A percentile compares a stretch with the other conserved stretches of the same genome.
Conservation (phyloP, 495 filamentous ascomycete genomes). For the Rhypophila decipiens region DNA sequence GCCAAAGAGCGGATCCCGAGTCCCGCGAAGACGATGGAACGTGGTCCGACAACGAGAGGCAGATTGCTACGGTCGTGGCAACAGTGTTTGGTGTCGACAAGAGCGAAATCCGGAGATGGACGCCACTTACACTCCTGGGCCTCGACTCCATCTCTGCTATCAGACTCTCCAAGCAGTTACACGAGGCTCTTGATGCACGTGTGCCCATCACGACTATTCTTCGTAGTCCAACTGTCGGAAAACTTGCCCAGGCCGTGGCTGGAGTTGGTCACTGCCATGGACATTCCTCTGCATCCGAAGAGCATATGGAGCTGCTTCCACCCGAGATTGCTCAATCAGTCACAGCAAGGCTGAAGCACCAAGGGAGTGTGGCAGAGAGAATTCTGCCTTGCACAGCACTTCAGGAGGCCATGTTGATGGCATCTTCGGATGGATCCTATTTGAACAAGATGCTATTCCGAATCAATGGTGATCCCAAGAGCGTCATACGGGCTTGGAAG, state of each 20-base stretch:
- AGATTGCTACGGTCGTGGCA: constrained; percentile 40
- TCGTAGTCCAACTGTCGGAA: constrained; percentile 50
- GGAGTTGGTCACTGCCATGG: not conserved
- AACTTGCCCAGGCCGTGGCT: constrained; percentile 40
- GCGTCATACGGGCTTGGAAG: constrained; percentile 41
- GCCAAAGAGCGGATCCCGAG: constrained; percentile 14
- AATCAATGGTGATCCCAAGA: constrained; percentile 13
- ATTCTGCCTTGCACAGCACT: constrained; percentile 75
- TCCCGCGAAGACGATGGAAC: constrained; percentile 31
- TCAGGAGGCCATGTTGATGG: constrained; percentile 72
- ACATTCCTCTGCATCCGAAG: not conserved
- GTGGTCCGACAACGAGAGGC: constrained; percentile 46
- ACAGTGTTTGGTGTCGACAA: constrained; percentile 39
- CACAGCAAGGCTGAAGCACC: constrained; percentile 20
- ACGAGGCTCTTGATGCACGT: constrained; percentile 30
- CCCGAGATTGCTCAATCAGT: constrained; percentile 27
- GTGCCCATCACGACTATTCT: constrained; percentile 59
- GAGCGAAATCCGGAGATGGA: constrained; percentile 50
- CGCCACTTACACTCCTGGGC: constrained; percentile 48
- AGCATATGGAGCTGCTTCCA: constrained; percentile 27
- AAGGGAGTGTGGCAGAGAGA: constrained; percentile 35
- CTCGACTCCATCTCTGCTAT: constrained; percentile 82
- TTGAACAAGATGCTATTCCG: constrained; percentile 39
- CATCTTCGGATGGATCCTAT: constrained; percentile 35
- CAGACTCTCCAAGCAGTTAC: constrained; percentile 49